These are phyloP conservation scores for Diospyros kaki DNA, from an alignment of 148 eudicot species.

Conservation along the genomic window DNA sequence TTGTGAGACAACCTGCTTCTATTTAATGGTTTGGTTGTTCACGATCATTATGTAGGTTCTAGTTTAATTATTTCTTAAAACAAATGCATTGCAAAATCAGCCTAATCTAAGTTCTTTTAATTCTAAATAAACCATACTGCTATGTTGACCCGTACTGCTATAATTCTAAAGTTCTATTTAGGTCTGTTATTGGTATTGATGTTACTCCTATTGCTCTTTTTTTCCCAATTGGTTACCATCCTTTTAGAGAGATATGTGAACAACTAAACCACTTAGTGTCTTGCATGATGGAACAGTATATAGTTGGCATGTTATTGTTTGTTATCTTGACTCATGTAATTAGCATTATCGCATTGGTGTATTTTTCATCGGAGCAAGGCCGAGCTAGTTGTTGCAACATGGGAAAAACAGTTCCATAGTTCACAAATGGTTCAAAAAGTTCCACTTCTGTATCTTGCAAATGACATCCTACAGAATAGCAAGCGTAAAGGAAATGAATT, in stretches of 20 bases:
- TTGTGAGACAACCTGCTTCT: not conserved
- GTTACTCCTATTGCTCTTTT: not conserved
- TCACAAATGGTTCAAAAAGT: slow-evolving; percentile 64
- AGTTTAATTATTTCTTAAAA: not conserved
- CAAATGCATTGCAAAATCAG: not conserved
- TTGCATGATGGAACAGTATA: not conserved
- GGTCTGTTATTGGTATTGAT: not conserved
- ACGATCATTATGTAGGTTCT: too few relatives aligned
- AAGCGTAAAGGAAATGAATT: slow-evolving; percentile 98
- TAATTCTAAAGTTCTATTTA: not conserved
- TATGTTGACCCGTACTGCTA: not conserved
- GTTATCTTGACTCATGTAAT: slow-evolving; percentile 42
- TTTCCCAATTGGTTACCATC: not conserved
- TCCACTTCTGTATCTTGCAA: slow-evolving; percentile 85
- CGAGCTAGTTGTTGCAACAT: slow-evolving; percentile 78
- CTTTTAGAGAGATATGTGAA: not conserved
- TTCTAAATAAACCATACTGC: not conserved
- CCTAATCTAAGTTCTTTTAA: not conserved
- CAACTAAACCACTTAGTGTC: not conserved
- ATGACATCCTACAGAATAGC: slow-evolving; percentile 94
- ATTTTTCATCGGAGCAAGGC: slow-evolving; percentile 94
- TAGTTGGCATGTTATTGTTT: not conserved
- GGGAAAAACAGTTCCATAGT: slow-evolving; percentile 74
- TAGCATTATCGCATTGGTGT: slow-evolving; percentile 98
- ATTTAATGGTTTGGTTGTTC: too few relatives aligned